phyloP scores from a whole-genome alignment of 371 early-diverging fungal species.

The Basidiobolus meristosporus region DNA sequence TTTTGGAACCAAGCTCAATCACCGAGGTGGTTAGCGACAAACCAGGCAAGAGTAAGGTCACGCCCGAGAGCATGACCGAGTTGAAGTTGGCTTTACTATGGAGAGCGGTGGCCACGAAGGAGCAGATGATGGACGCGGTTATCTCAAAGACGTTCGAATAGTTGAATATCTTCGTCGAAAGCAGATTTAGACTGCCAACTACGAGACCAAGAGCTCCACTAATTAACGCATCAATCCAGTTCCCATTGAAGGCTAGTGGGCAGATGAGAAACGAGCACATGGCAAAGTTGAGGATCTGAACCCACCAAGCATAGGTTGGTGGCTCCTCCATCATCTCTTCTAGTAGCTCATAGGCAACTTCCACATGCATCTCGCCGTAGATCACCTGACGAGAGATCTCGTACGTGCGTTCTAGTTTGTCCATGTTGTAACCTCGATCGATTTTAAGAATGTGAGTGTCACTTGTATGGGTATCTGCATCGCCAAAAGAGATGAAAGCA shows the following conservation, averaged over 20 bases:
- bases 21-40: slow-evolving; percentile 31
- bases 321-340: slow-evolving; percentile 25
- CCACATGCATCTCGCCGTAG: slow-evolving; percentile 20
- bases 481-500: slow-evolving; percentile 51
- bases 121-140: slow-evolving; percentile 20
- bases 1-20: slow-evolving; percentile 46
- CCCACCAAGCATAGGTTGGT: slow-evolving; percentile 21
- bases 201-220: slow-evolving; percentile 18
- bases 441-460: slow-evolving; percentile 53
- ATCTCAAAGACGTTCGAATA: slow-evolving; percentile 31
- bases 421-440: slow-evolving; percentile 43
- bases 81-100: slow-evolving; percentile 19
- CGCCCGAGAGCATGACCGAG: slow-evolving; percentile 21
- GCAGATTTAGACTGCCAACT: slow-evolving; percentile 15
- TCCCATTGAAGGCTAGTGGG: slow-evolving; percentile 22
- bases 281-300: slow-evolving; percentile 26
- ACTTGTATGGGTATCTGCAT: slow-evolving; percentile 50
- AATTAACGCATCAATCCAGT: slow-evolving; percentile 22
- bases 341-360: slow-evolving; percentile 29
- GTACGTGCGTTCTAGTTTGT: slow-evolving; percentile 26
- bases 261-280: slow-evolving; percentile 26
- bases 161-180: slow-evolving; percentile 18
- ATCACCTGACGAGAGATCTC: slow-evolving; percentile 26
- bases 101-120: slow-evolving; percentile 23
- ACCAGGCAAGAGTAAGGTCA: slow-evolving; percentile 33